A percentile compares a stretch with the other conserved stretches of the same genome.
phyloP scores from a whole-genome alignment of 495 filamentous ascomycete species.

The Talaromyces wortmannii region DNA sequence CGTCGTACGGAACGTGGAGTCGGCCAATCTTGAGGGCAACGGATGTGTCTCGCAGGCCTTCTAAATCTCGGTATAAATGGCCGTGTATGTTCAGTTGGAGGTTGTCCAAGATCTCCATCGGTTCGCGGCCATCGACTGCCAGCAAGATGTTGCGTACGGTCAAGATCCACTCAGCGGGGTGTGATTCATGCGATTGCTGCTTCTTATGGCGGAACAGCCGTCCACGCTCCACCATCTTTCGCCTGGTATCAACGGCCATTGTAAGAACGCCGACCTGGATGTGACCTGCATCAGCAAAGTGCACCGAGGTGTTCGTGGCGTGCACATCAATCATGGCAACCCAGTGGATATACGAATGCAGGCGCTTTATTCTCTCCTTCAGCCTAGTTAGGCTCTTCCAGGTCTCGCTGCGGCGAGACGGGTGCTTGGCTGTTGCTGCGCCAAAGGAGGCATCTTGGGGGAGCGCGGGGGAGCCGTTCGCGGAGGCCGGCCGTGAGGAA shows the following conservation, averaged over 20 bases:
- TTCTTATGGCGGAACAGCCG: conserved; percentile 83
- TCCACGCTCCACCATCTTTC: conserved; percentile 84
- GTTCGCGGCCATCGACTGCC: conserved; percentile 73
- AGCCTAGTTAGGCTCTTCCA: conserved; percentile 70
- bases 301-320: conserved; percentile 70
- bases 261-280: conserved; percentile 79
- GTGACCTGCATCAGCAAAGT: conserved; percentile 71
- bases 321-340: conserved; percentile 84
- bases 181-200: conserved; percentile 60
- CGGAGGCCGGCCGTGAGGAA: conserved; percentile 14
- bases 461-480: conserved; percentile 9
- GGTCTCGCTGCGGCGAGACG: conserved; percentile 52
- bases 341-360: conserved; percentile 85
- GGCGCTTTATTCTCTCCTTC: conserved; percentile 76
- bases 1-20: conserved; percentile 85
- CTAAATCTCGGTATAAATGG: conserved; percentile 77
- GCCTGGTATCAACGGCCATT: conserved; percentile 81
- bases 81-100: conserved; percentile 86
- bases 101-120: conserved; percentile 84
- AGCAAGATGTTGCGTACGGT: conserved; percentile 81
- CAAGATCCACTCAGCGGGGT: conserved; percentile 91
- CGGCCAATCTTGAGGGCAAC: conserved; percentile 86
- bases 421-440: conserved; percentile 15
- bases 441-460: conserved; percentile 9
- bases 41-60: conserved; percentile 84